Percentiles rank a stretch among this genome's conserved stretches.
Conservation (phyloP, 2,329 filamentous ascomycete genomes). For the Monilinia vaccinii-corymbosi region DNA sequence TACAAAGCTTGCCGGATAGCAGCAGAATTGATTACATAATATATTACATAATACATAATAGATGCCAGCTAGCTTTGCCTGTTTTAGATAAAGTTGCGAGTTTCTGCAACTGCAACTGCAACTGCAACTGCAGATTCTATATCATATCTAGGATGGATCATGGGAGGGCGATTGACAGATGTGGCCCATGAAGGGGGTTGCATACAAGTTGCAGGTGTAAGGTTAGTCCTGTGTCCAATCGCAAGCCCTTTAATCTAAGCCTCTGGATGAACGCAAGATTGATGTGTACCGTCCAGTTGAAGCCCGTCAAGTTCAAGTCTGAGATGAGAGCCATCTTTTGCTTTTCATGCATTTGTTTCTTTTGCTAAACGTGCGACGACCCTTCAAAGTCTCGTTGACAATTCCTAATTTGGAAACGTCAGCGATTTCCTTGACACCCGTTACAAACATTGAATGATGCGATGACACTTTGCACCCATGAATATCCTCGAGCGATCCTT, state of each 20-base stretch:
- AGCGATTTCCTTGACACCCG: constrained; percentile 10
- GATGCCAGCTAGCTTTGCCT: constrained; percentile 10
- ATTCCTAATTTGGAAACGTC: constrained; percentile 3
- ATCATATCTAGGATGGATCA: not conserved
- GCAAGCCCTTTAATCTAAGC: not conserved
- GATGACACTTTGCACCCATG: constrained; percentile 9
- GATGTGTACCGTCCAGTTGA: too few species aligned
- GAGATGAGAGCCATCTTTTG: not conserved
- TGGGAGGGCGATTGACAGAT: not conserved
- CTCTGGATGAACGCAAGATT: not conserved
- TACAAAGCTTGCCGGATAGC: not conserved
- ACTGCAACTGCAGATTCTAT: too few species aligned
- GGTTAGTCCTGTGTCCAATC: not conserved
- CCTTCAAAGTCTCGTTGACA: constrained; percentile 1
- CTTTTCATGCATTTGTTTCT: not conserved
- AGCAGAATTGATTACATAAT: constrained; percentile 4
- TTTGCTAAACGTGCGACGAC: not conserved
- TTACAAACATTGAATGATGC: constrained; percentile 5
- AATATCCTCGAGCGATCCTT: not conserved
- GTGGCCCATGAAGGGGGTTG: not conserved
- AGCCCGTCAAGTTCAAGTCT: not conserved
- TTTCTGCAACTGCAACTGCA: not conserved
- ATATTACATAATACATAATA: not conserved
- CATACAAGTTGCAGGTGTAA: not conserved
- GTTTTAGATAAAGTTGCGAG: constrained; percentile 8